These are phyloP conservation scores for Suhomyces chickasaworum DNA, from an alignment of 1,139 yeast genomes.

Conservation along the genomic window DNA sequence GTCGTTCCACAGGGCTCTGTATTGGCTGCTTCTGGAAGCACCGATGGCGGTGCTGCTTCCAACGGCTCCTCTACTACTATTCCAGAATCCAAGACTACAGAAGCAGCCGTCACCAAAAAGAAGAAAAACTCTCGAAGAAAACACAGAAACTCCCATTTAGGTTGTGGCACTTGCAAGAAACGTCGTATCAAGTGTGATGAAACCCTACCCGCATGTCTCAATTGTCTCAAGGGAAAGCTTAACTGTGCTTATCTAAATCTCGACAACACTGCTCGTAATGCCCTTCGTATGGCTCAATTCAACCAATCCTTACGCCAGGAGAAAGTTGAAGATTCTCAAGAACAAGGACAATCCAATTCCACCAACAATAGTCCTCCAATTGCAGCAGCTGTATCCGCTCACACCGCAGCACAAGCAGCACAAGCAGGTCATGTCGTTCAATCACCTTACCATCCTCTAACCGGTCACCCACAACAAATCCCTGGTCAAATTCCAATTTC, in stretches of 20 bases:
- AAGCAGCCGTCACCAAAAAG: conserved; percentile 20
- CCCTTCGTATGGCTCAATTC: conserved; percentile 54
- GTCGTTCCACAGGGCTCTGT: conserved; percentile 1
- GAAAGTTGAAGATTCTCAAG: conserved; percentile 19
- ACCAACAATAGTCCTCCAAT: conserved; percentile 12
- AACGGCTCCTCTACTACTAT: conserved; percentile 14
- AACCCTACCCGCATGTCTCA: conserved; percentile 59
- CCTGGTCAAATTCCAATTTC: conserved; percentile 8
- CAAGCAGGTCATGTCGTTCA: conserved; percentile 8
- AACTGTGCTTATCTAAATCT: conserved; percentile 56
- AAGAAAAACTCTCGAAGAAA: conserved; percentile 57
- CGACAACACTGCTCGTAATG: conserved; percentile 53
- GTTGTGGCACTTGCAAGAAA: conserved; percentile 68
- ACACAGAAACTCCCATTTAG: conserved; percentile 63
- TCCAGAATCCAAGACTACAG: conserved; percentile 13
- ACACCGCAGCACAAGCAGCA: conserved; percentile 1
- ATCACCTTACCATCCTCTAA: conserved; percentile 1
- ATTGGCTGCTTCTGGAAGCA: conserved; percentile 6
- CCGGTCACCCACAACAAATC: conserved; percentile 10
- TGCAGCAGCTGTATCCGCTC: not conserved
- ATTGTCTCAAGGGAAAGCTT: conserved; percentile 60
- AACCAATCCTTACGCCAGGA: conserved; percentile 46
- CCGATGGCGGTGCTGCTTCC: conserved; percentile 13
- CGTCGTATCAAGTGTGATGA: conserved; percentile 72
- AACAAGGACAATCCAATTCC: conserved; percentile 1